Conservation (phyloP, 208 protist species). For the Naegleria lovaniensis region DNA sequence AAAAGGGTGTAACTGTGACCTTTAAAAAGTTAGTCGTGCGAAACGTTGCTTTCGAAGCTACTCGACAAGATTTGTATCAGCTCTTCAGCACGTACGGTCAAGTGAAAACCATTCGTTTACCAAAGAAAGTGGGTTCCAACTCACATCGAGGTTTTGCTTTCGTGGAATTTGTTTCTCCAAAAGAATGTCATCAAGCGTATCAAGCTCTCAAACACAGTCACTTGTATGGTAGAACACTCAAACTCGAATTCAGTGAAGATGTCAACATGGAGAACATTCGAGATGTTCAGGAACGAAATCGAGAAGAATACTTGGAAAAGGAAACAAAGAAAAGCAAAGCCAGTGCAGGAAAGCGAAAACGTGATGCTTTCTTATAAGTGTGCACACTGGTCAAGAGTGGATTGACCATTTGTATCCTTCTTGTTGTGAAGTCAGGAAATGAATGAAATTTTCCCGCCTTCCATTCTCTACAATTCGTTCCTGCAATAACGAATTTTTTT, state of each 20-base stretch:
- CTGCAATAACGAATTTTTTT: not conserved
- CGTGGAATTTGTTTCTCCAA: constrained; percentile 90
- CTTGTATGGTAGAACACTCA: constrained; percentile 93
- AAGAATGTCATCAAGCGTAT: constrained; percentile 85
- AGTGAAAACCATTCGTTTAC: constrained; percentile 88
- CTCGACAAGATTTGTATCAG: constrained; percentile 83
- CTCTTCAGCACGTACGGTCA: constrained; percentile 78
- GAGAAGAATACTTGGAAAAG: not conserved
- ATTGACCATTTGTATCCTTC: too few relatives aligned
- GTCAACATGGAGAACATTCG: constrained; percentile 47
- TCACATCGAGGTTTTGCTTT: constrained; percentile 95
- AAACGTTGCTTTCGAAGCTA: constrained; percentile 98
- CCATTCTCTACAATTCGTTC: not conserved
- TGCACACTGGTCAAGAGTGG: too few relatives aligned
- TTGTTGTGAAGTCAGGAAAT: too few relatives aligned
- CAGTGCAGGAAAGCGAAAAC: not conserved
- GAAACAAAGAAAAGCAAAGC: not conserved
- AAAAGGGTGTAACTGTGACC: constrained; percentile 34
- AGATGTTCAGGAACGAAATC: not conserved
- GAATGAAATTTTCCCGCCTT: too few relatives aligned
- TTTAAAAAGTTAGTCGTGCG: constrained; percentile 86
- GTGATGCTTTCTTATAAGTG: not conserved
- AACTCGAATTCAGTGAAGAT: constrained; percentile 87
- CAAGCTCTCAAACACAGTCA: constrained; percentile 82
- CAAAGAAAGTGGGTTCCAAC: constrained; percentile 81